Base-by-base conservation (phyloP, 2,329 filamentous ascomycete species). In the Albifimbria verrucaria region DNA sequence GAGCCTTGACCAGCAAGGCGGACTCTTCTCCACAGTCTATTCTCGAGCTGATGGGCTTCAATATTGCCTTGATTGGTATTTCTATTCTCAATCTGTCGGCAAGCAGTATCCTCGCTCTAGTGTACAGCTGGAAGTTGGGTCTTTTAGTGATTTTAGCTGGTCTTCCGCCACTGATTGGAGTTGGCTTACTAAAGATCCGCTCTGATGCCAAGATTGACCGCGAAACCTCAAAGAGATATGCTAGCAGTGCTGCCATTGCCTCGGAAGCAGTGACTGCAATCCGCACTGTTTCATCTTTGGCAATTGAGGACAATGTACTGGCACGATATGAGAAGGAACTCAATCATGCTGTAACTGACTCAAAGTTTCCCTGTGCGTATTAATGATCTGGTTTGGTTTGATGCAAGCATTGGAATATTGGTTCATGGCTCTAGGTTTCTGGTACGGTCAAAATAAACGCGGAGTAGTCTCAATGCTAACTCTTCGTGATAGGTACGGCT, bases 1-100 rank as follows among this genome's bases (percentile, higher is more conserved):
- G 70, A 1, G 63, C 71, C 1, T 57, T 75, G 10, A 61, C 63
- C 3, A 64, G 64, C 22, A 62, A 63, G 2, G 53, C 72, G 1
- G 65, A 67, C 0, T 62, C 63, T 0, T 53, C 68, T 2, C 65
- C 72, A 1, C 67, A 75, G 23, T 76, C 72, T 1, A 68, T 80
- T 2, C 65, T 76, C 7, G 77, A 79, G 32, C 65, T 81, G 3
- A 68, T 79, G 45, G 71, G 72, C 2, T 62, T 71, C 46, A 80
- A 72, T 42, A 57, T 78, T 7, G 67, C 64, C 2, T 54, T 78
- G 6, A 69, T 80, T 12, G 45, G 77, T 1, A 68, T 76, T 20
- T 62, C 70, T 6, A n/a, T 74, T 2, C 53, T 76, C 39, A 77
- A 68, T 24, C 55, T 81, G 0, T 24, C 75, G 1, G 64, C 68